A percentile compares a stretch with the other conserved stretches of the same genome.
Evolutionary conservation across 139 green algal genomes (phyloP).

Genomic region (Zygnema cylindricum): DNA sequence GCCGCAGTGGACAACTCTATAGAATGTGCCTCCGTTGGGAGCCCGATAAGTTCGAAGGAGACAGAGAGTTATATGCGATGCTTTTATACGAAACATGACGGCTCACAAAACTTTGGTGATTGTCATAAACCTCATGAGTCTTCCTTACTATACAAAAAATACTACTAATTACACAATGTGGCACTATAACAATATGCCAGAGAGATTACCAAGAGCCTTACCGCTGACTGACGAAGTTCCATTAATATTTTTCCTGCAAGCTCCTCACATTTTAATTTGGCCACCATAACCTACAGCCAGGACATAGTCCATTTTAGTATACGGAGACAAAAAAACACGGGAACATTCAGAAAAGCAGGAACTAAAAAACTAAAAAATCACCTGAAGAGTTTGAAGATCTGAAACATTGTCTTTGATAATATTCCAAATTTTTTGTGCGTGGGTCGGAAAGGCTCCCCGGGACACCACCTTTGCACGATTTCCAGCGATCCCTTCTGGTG

Average conservation of each 20-base stretch:
- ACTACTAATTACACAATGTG: too few species aligned
- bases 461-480: slow-evolving; percentile 63
- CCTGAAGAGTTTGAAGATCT: slow-evolving; percentile 92
- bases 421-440: slow-evolving; percentile 84
- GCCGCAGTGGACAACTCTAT: too few species aligned
- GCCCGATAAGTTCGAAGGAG: too few species aligned
- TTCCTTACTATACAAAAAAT: too few species aligned
- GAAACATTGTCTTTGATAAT: slow-evolving; percentile 91
- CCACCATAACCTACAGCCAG: slow-evolving; percentile 84
- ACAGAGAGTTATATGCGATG: too few species aligned
- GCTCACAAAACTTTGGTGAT: too few species aligned
- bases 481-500: slow-evolving; percentile 29
- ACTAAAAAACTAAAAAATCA: not conserved
- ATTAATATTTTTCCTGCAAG: slow-evolving; percentile 66
- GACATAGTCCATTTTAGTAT: not conserved
- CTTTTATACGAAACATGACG: too few species aligned
- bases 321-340: not conserved
- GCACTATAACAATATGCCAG: slow-evolving; percentile 3
- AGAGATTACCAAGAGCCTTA: not conserved
- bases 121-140: too few species aligned
- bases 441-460: slow-evolving; percentile 78
- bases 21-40: too few species aligned
- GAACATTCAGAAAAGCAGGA: not conserved
- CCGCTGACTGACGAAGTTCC: slow-evolving; percentile 24
- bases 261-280: slow-evolving; percentile 92